Evolutionary conservation across 2,329 filamentous ascomycete genomes (phyloP), one percentile per base, ranked within the genome.

Genomic region (Trichoderma arundinaceum): DNA sequence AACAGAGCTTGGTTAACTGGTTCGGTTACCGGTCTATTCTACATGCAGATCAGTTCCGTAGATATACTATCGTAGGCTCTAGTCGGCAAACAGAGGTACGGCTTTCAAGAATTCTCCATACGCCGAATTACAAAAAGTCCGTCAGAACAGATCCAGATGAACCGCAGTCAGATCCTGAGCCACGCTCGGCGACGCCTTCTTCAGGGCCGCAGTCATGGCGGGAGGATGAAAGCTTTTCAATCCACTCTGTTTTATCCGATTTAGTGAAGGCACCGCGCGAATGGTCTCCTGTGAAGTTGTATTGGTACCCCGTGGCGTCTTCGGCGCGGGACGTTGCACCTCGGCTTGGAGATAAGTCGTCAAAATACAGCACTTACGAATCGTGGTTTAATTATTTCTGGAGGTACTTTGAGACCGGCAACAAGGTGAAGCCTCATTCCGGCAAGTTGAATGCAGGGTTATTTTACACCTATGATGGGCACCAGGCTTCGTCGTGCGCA

Each of bases 1-100:
- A 90, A 71, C 84, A 88, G 71, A 87, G 83, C 65, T 76, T 90
- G 33, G 81, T 89, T 9, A 86, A 88, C 68, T 88, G 85, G 83
- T 89, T 88, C 72, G 85, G 83, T 1, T 84, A 79, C 74, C 89
- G 86, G 87, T 78, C 85, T 0, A 76, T 79, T 38, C 67, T 74
- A 64, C 81, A 82, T 35, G 71, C 86, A 41, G 81, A 87, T 65
- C 74, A 76, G 46, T 85, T 82, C 70, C 81, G 85, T 38, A 82
- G 80, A 43, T 88, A 89, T 69, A 76, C 78, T 17, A 82, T 89
- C 2, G 63, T 89, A 4, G 86, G 86, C 3, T 85, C 85, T 0
- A 70, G 71, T 28, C 57, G 68, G 10, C 60, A 69, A 8, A 67
- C 67, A 12, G 17, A 58, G 15, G 54, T 17, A 13, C 72, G 72